Conservation (phyloP, 2,329 filamentous ascomycete species). For the Purpureocillium takamizusanense region DNA sequence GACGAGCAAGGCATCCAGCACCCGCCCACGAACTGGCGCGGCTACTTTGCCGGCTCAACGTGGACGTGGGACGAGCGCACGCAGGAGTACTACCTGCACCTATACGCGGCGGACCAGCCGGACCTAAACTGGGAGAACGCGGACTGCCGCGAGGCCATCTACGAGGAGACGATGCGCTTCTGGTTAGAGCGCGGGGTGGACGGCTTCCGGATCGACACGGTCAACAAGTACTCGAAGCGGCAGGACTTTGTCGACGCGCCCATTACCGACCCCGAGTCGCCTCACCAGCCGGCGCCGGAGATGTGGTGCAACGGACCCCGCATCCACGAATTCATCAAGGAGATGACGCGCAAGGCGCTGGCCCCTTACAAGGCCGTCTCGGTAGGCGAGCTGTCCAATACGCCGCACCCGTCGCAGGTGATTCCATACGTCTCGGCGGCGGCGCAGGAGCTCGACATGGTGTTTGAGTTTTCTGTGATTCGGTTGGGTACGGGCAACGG, state of each 20-base stretch:
- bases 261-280: slow-evolving; percentile 26
- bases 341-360: slow-evolving; percentile 46
- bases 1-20: slow-evolving; percentile 41
- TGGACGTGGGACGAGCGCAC: slow-evolving; percentile 44
- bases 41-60: slow-evolving; percentile 36
- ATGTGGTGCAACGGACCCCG: slow-evolving; percentile 53
- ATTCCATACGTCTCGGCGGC: slow-evolving; percentile 44
- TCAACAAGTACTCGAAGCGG: slow-evolving; percentile 58
- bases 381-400: slow-evolving; percentile 53
- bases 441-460: slow-evolving; percentile 49
- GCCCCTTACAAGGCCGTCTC: slow-evolving; percentile 49
- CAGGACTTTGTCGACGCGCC: slow-evolving; percentile 45
- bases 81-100: slow-evolving; percentile 45
- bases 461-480: slow-evolving; percentile 51
- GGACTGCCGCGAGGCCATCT: slow-evolving; percentile 56
- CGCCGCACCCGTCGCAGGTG: slow-evolving; percentile 40
- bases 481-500: slow-evolving; percentile 41
- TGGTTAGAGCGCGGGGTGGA: slow-evolving; percentile 63
- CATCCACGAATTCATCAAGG: slow-evolving; percentile 52
- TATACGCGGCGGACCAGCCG: slow-evolving; percentile 63
- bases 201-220: slow-evolving; percentile 59
- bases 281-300: slow-evolving; percentile 33
- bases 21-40: slow-evolving; percentile 50
- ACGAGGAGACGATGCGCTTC: slow-evolving; percentile 58
- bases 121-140: slow-evolving; percentile 71